These are phyloP conservation scores for Solanum piurae DNA, from an alignment of 257 asterid genomes.

Conservation along the genomic window DNA sequence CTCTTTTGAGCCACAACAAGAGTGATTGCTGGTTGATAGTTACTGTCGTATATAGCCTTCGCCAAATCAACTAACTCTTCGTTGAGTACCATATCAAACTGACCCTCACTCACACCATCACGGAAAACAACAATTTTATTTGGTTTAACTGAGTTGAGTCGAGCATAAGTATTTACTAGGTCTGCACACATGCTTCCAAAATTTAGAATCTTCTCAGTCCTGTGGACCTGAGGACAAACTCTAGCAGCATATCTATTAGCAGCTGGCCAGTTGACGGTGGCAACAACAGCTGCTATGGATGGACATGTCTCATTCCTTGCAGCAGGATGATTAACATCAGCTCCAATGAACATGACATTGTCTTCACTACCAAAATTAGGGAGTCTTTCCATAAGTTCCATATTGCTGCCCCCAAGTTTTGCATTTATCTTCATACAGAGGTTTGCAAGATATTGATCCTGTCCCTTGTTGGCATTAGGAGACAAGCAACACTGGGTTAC, in stretches of 20 bases:
- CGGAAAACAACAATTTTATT: constrained; percentile 48
- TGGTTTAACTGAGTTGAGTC: constrained; percentile 23
- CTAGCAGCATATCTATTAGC: constrained; percentile 63
- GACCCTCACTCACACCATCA: constrained; percentile 78
- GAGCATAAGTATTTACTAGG: constrained; percentile 23
- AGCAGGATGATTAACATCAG: constrained; percentile 80
- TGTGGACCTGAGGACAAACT: constrained; percentile 49
- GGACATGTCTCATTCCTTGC: constrained; percentile 36
- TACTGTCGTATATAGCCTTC: constrained; percentile 6
- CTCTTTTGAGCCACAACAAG: constrained; percentile 67
- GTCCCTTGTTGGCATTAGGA: constrained; percentile 11
- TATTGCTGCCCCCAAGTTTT: constrained; percentile 66
- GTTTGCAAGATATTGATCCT: constrained; percentile 49
- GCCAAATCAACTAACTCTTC: constrained; percentile 38
- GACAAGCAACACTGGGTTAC: constrained; percentile 59
- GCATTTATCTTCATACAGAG: constrained; percentile 66
- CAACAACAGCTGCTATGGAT: constrained; percentile 81
- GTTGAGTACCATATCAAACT: constrained; percentile 57
- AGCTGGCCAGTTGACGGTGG: constrained; percentile 60
- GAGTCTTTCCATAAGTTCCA: constrained; percentile 33
- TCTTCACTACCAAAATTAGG: constrained; percentile 28
- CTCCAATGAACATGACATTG: constrained; percentile 72
- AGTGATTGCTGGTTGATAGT: constrained; percentile 44
- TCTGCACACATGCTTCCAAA: constrained; percentile 47
- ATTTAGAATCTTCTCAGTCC: constrained; percentile 38